Evolutionary conservation across 2,329 filamentous ascomycete genomes (phyloP).

Genomic region (Sporothrix luriei): DNA sequence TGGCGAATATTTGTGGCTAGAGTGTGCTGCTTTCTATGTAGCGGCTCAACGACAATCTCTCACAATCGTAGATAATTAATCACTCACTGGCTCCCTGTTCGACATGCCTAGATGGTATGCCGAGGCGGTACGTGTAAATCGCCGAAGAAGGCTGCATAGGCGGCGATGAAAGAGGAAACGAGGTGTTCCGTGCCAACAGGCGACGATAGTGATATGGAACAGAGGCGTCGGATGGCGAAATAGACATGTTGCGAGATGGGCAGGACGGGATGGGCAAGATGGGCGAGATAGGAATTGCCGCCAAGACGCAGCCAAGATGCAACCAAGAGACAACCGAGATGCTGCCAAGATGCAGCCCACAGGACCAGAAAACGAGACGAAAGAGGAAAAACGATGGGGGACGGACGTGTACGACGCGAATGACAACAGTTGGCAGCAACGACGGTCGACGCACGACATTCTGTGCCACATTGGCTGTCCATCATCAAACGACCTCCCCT

Average conservation of each 20-base stretch:
- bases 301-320: neutral
- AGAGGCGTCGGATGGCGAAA: neutral
- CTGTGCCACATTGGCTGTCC: too few relatives aligned
- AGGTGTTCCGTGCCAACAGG: constrained; percentile 5
- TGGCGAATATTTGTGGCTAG: neutral
- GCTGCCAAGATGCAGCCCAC: neutral
- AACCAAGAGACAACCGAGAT: too few relatives aligned
- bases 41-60: neutral
- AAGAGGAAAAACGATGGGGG: neutral
- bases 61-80: neutral
- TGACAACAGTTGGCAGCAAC: too few relatives aligned
- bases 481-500: too few relatives aligned
- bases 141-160: neutral
- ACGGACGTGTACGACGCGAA: too few relatives aligned
- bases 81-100: neutral
- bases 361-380: neutral
- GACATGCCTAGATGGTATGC: neutral
- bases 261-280: too few relatives aligned
- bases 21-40: neutral
- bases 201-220: neutral
- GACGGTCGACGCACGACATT: neutral
- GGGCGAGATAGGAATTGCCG: neutral
- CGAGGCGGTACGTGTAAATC: neutral
- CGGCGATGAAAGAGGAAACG: neutral
- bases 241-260: too few relatives aligned